These are phyloP conservation scores for Ceratocystis lukuohia DNA, from an alignment of 2,329 filamentous ascomycete genomes.

Conservation along the genomic window DNA sequence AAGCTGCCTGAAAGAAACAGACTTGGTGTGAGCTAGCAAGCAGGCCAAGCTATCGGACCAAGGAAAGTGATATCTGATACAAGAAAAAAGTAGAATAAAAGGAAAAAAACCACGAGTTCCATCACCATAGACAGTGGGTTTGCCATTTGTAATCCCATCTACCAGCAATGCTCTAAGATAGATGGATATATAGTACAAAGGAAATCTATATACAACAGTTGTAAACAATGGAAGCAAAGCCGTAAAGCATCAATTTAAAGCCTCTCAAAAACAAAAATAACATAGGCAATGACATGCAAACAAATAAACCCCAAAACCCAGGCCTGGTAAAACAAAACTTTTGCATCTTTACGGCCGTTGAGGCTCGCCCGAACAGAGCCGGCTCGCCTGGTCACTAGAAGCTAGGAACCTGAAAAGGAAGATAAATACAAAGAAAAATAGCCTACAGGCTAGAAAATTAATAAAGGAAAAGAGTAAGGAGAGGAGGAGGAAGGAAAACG, in stretches of 20 bases:
- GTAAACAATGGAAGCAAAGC: background rate
- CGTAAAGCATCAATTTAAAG: background rate
- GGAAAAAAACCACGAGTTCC: too few species aligned
- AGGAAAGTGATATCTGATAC: too few species aligned
- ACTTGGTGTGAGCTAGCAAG: too few species aligned
- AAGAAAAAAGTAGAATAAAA: too few species aligned
- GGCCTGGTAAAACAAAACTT: too few species aligned
- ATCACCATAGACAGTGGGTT: too few species aligned
- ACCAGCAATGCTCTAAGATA: background rate
- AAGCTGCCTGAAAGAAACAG: too few species aligned
- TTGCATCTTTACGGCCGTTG: background rate
- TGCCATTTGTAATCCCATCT: background rate
- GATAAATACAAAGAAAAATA: background rate
- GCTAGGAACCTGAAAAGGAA: background rate
- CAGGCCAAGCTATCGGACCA: too few species aligned
- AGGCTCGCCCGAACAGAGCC: background rate
- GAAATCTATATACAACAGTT: background rate
- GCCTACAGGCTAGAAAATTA: background rate
- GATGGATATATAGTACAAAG: background rate
- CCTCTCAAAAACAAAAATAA: background rate
- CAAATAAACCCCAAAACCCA: too few species aligned
- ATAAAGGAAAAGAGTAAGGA: too few species aligned
- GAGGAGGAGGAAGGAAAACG: background rate
- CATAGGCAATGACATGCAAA: background rate
- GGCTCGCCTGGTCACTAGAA: background rate